These are phyloP conservation scores for Diutina ranongensis DNA, from an alignment of 1,139 yeast genomes.

Conservation along the genomic window DNA sequence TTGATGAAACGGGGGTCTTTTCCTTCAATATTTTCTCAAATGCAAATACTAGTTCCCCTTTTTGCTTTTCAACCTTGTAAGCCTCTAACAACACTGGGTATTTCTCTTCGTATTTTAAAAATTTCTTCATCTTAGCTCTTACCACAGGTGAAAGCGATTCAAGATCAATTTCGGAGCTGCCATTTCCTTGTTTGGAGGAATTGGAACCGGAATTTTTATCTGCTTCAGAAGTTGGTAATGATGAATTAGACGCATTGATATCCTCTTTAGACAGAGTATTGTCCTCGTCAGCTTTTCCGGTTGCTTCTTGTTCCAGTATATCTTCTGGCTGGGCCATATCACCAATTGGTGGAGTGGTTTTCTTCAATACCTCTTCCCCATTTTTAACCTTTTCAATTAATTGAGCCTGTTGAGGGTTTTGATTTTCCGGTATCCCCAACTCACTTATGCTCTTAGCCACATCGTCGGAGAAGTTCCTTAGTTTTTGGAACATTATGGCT, in stretches of 20 bases:
- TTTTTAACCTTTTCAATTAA: neutral
- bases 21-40: slow-evolving; percentile 71
- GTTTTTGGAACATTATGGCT: slow-evolving; percentile 5
- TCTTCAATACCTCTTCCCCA: slow-evolving; percentile 2
- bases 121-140: slow-evolving; percentile 57
- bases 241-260: neutral
- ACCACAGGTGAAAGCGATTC: slow-evolving; percentile 42
- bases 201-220: neutral
- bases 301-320: neutral
- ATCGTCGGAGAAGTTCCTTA: slow-evolving; percentile 5
- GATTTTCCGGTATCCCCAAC: slow-evolving; percentile 5
- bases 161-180: slow-evolving; percentile 21
- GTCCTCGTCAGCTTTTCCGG: neutral
- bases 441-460: slow-evolving; percentile 6
- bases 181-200: slow-evolving; percentile 5
- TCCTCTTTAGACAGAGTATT: neutral
- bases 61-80: slow-evolving; percentile 68
- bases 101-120: slow-evolving; percentile 79
- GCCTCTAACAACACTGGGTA: slow-evolving; percentile 79
- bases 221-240: neutral
- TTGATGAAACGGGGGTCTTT: slow-evolving; percentile 66
- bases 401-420: slow-evolving; percentile 2
- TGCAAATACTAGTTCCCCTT: slow-evolving; percentile 44
- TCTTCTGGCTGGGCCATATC: slow-evolving; percentile 4
- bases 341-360: neutral